Base-by-base conservation (phyloP, 179 eudicot species). In the Silene noctiflora region DNA sequence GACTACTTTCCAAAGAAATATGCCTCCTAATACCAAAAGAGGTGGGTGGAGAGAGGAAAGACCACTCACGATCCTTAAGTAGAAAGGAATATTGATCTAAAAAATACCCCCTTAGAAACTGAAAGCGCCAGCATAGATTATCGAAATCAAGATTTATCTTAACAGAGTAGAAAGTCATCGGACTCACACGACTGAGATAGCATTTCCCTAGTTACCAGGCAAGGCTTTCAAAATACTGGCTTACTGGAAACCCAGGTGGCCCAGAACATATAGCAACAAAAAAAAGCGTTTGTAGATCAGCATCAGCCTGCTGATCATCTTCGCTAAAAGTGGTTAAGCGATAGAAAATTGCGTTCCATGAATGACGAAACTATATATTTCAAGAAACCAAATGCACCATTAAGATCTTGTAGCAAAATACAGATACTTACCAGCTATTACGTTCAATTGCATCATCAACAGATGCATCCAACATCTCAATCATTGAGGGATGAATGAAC, bases 391-490 rank as follows among this genome's bases (percentile, higher is more conserved):
- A 39, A 21, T 46, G 2, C 20, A 71, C 0, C 48, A 66, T 10
- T 12, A 65, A 66, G 39, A 48, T 22, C 14, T 12, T 68, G 27
- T n/a, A 24, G 42, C 44, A 74, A 7, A 25, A 24, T 61, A 20
- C 29, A 78, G 82, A 67, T 19, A 66, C 84, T 85, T 76, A 95
- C 99, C 99, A 95, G 88, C 99, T 93, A 86, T 81, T 83, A 73
- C 93, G 89, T 75, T 95, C 99, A 69, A 95, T 83, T 63, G 93
- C 91, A 85, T 95, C 99, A 81, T 95, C 99, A 11, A 86, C 82
- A 48, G 97, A 84, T 75, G 94, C 88, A 90, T 95, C 96, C 81
- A 93, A 74, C 91, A 95, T 95, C 80, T 91, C 99, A 83, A 87
- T 83, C 75, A 84, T 85, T 58, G 99, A 95, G 72, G 93, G 86